Conservation (phyloP, 139 green algal genomes). For the Chlorella vulgaris region DNA sequence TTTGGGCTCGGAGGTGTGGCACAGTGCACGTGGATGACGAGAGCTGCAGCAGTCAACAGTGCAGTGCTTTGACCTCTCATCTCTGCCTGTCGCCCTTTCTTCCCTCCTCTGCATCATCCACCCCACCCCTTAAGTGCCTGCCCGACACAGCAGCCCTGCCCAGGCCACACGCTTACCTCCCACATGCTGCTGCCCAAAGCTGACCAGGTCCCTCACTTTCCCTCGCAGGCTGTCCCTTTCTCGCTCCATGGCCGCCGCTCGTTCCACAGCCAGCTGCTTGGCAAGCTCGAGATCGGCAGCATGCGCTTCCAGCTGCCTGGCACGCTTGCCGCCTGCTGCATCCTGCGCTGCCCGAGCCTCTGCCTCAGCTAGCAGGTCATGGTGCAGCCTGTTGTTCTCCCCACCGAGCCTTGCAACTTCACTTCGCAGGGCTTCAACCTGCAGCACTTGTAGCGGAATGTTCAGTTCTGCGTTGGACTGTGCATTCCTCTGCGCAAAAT, state of each 20-base stretch:
- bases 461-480: too few relatives aligned
- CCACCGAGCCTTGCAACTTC: slow-evolving; percentile 55
- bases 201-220: slow-evolving; percentile 56
- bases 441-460: too few relatives aligned
- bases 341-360: slow-evolving; percentile 45
- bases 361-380: slow-evolving; percentile 63
- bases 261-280: slow-evolving; percentile 51
- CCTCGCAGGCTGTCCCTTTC: slow-evolving; percentile 62
- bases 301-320: slow-evolving; percentile 38
- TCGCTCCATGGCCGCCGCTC: slow-evolving; percentile 52
- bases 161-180: slow-evolving; percentile 45
- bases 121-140: too few relatives aligned
- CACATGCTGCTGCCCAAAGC: slow-evolving; percentile 48
- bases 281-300: slow-evolving; percentile 56
- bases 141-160: too few relatives aligned
- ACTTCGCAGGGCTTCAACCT: slow-evolving; percentile 67
- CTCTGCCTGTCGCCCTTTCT: too few relatives aligned
- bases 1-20: too few relatives aligned
- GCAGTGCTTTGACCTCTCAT: too few relatives aligned
- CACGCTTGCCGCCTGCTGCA: slow-evolving; percentile 38
- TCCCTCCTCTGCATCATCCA: too few relatives aligned
- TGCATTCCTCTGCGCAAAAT: too few relatives aligned
- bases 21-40: too few relatives aligned
- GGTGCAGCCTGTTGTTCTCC: slow-evolving; percentile 77
- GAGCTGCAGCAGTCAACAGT: too few relatives aligned